Conservation (phyloP, 495 filamentous ascomycete genomes). For the Choiromyces venosus region DNA sequence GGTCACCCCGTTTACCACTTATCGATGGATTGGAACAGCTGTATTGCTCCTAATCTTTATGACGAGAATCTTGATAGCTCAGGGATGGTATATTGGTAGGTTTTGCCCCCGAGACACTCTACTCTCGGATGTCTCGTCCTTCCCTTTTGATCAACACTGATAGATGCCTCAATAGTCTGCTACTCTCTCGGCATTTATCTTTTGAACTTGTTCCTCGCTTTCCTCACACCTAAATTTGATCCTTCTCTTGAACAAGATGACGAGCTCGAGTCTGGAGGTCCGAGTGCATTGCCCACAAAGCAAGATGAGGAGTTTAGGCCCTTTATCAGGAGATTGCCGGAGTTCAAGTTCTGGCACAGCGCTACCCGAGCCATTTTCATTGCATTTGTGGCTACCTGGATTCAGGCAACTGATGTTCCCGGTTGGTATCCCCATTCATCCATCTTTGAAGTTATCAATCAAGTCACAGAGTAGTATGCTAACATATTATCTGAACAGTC, state of each 20-base stretch:
- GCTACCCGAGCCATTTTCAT: slow-evolving; percentile 82
- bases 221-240: slow-evolving; percentile 97
- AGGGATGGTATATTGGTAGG: slow-evolving; percentile 97
- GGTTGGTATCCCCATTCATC: slow-evolving; percentile 4
- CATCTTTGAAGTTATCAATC: too few relatives aligned
- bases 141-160: background rate
- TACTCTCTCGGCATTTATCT: slow-evolving; percentile 99
- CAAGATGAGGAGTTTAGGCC: slow-evolving; percentile 95
- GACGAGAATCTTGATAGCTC: slow-evolving; percentile 77
- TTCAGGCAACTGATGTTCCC: slow-evolving; percentile 86
- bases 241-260: slow-evolving; percentile 92
- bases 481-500: slow-evolving; percentile 47
- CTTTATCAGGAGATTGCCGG: slow-evolving; percentile 89
- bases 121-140: background rate
- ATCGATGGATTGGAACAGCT: slow-evolving; percentile 81
- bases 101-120: slow-evolving; percentile 33
- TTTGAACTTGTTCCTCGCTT: slow-evolving; percentile 97
- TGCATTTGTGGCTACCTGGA: slow-evolving; percentile 85
- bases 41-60: slow-evolving; percentile 74
- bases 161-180: slow-evolving; percentile 58
- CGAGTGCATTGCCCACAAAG: slow-evolving; percentile 77
- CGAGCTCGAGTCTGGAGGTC: slow-evolving; percentile 87
- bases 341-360: slow-evolving; percentile 99
- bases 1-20: slow-evolving; percentile 75
- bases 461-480: background rate